Evolutionary conservation across 371 early-diverging fungal genomes (phyloP).

Genomic region (Apophysomyces trapeziformis): DNA sequence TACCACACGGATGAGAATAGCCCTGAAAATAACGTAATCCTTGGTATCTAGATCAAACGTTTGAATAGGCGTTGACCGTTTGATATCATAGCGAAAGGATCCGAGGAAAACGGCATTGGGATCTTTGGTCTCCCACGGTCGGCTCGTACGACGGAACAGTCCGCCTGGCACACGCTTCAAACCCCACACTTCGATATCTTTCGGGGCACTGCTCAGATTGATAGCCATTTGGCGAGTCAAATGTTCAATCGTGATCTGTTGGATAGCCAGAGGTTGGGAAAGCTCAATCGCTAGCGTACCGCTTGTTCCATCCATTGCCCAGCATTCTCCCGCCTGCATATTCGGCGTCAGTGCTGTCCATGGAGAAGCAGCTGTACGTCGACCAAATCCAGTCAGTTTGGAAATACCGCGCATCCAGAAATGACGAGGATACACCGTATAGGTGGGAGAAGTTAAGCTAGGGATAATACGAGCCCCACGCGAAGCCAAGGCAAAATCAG

Average conservation of each 20-base stretch:
- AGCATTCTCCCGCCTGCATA: slow-evolving; percentile 70
- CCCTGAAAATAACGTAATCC: slow-evolving; percentile 32
- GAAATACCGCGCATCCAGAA: background rate
- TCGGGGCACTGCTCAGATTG: slow-evolving; percentile 66
- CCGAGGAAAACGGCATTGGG: slow-evolving; percentile 17
- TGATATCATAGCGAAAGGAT: slow-evolving; percentile 22
- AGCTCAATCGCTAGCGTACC: slow-evolving; percentile 70
- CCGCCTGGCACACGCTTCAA: slow-evolving; percentile 21
- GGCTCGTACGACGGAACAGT: background rate
- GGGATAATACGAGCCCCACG: slow-evolving; percentile 69
- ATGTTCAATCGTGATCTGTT: slow-evolving; percentile 75
- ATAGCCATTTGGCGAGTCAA: slow-evolving; percentile 49
- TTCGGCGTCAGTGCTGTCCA: slow-evolving; percentile 56
- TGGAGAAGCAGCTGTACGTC: slow-evolving; percentile 29
- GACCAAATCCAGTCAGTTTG: slow-evolving; percentile 1
- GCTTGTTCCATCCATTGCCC: slow-evolving; percentile 68
- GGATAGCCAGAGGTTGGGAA: slow-evolving; percentile 55
- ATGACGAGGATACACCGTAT: slow-evolving; percentile 17
- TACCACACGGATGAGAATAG: slow-evolving; percentile 55
- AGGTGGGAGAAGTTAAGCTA: slow-evolving; percentile 59
- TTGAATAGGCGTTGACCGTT: slow-evolving; percentile 32
- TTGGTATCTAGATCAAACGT: slow-evolving; percentile 39
- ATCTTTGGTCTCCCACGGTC: slow-evolving; percentile 7
- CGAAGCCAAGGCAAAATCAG: slow-evolving; percentile 70
- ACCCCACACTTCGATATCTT: slow-evolving; percentile 72